Evolutionary conservation across 2,329 filamentous ascomycete species (phyloP), one percentile per base, ranked within the genome.

Genomic region (Diaporthe sp.): DNA sequence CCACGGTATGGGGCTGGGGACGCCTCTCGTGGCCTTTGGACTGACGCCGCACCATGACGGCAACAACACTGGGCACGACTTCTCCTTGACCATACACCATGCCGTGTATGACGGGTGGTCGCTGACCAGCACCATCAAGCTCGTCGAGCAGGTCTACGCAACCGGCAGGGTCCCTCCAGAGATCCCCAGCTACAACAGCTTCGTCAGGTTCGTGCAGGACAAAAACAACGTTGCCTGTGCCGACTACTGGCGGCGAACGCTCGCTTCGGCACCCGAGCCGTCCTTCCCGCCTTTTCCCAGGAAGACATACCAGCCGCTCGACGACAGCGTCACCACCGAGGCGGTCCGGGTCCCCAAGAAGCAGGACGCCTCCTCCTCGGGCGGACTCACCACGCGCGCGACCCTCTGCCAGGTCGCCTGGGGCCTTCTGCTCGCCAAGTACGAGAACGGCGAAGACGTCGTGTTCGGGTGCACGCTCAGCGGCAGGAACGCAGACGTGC

Each of bases 51-150:
- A 76, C 42, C 71, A 78, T 25, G 25, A 57, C 10, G 78, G 67
- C 17, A 73, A 70, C 72, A 39, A 53, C 28, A 15, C 37, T 5
- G 49, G 49, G 6, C 39, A 71, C 42, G 19, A 71, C 55, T 74
- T 74, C 31, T 53, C 46, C 15, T 25, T 71, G 42, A 72, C 49
- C 9, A 74, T 74, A 8, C 73, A 74, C 44, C 73, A 74, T 15
- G 65, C 73, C 22, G n/a, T 74, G 13, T 74, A 70, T 12, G 73
- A 74, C 25, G 73, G 65, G 37, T 74, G 73, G 73, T 49, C 53
- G 65, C 67, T 74, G 19, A 57, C 31, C 44, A 25, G 44, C 25
- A 51, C 46, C 46, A 51, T 51, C 46, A 51, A 22, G 46, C 73
- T 74, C n/a, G 4, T 61, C 4, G 51, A 28, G 34, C 28, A 65